Evolutionary conservation across 306 rosid genomes (phyloP).

Genomic region (Gleditsia sinensis): DNA sequence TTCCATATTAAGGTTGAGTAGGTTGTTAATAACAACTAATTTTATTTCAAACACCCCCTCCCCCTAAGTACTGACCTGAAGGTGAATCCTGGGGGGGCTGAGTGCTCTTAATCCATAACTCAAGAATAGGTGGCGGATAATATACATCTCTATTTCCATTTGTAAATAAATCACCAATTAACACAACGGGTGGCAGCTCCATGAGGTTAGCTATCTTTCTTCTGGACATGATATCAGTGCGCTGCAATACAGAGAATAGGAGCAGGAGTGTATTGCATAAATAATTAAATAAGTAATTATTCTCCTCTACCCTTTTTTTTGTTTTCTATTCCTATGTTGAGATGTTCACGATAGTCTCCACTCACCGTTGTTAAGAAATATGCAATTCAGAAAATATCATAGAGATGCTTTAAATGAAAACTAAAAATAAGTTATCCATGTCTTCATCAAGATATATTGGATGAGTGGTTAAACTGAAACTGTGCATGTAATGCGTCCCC

Average conservation of each 20-base stretch:
- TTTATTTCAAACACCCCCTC: background rate
- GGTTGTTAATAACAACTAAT: conserved; percentile 5
- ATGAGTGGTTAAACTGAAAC: conserved; percentile 1
- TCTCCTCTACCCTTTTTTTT: background rate
- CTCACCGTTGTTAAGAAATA: background rate
- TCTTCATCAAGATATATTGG: background rate
- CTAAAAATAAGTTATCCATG: background rate
- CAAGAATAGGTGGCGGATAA: conserved; percentile 72
- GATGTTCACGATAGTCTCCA: background rate
- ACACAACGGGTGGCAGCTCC: conserved; percentile 71
- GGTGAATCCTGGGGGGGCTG: conserved; percentile 56
- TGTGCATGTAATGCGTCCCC: background rate
- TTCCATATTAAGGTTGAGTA: background rate
- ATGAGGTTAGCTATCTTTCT: conserved; percentile 64
- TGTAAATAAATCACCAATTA: conserved; percentile 53
- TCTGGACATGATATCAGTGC: conserved; percentile 38
- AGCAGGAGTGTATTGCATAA: background rate
- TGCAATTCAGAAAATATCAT: background rate
- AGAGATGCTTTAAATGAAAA: background rate
- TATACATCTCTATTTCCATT: conserved; percentile 52
- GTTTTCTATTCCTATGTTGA: background rate
- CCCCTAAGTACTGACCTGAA: conserved; percentile 58
- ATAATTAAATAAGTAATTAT: background rate
- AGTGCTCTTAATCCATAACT: conserved; percentile 66
- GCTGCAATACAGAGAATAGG: conserved; percentile 44